Conservation (phyloP, 2,329 filamentous ascomycete genomes). For the Cercospora zeae-maydis region DNA sequence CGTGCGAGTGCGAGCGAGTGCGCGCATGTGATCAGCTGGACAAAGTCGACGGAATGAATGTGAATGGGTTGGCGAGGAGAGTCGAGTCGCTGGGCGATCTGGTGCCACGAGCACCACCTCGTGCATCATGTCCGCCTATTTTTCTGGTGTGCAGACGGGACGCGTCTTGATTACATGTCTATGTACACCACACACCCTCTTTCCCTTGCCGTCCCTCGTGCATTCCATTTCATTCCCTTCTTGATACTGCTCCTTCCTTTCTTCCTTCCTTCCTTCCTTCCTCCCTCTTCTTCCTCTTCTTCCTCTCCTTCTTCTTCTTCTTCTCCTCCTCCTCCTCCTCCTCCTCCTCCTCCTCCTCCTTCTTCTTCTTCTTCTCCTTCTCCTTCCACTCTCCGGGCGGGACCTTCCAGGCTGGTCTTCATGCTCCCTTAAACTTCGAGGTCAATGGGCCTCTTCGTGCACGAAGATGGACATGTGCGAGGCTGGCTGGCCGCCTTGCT, state of each 20-base stretch:
- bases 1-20: constrained; percentile 19
- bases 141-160: constrained; percentile 2
- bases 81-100: constrained; percentile 12
- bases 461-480: constrained; percentile 30
- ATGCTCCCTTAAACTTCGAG: constrained; percentile 21
- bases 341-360: constrained; percentile 4
- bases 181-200: constrained; percentile 4
- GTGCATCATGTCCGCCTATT: background rate
- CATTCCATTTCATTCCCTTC: constrained; percentile 8
- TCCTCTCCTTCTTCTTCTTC: constrained; percentile 3
- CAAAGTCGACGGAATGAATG: constrained; percentile 13
- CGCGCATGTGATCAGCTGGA: constrained; percentile 4
- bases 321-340: constrained; percentile 2
- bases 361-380: constrained; percentile 3
- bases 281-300: constrained; percentile 3
- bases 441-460: constrained; percentile 36
- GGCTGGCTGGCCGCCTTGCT: constrained; percentile 37
- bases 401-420: constrained; percentile 18
- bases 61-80: constrained; percentile 5
- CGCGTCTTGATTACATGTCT: constrained; percentile 10
- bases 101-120: constrained; percentile 16
- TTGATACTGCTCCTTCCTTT: constrained; percentile 7
- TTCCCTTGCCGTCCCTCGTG: constrained; percentile 6
- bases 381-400: constrained; percentile 6
- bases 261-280: background rate